Evolutionary conservation across 164 flowering plant species (phyloP), one percentile per base, ranked within the genome.

Genomic region (Chimonanthus salicifolius): DNA sequence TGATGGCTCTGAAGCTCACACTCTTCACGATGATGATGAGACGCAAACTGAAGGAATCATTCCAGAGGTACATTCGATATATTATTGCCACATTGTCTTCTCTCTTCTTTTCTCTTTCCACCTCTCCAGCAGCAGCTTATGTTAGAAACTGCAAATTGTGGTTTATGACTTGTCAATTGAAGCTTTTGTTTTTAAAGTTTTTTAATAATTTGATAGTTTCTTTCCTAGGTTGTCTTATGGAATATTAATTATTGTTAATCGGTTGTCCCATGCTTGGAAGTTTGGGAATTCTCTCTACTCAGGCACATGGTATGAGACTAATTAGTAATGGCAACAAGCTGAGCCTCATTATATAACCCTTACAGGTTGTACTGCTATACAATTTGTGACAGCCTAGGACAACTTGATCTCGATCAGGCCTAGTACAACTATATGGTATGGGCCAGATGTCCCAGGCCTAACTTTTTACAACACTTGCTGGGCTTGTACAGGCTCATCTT

Each of bases 21-120:
- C 50, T 67, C 60, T 72, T 54, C 73, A 70, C 15, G 54, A 64
- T 58, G 74, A 77, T 65, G 81, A 81, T 48, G 77, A 74, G 47
- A 49, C 49, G 70, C 18, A 64, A 64, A 67, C 50, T 50, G 81
- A 80, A 76, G 78, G 77, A 18, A 63, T 60, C 49, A 73, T 69
- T 18, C 47, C 68, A 20, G 50, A 60, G 87, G 90, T 87, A 80
- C 4, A 78, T 68, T 67, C 33, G 50, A 20, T 62, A 20, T 9
- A 47, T 21, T 44, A 44, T 11, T 44, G 47, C 68, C 68, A 8
- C n/a, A 4, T 16, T 4, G 13, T 66, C 18, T 66, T 45, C 15
- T 45, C 4, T 66, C 15, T 66, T 66, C 5, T 9, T 9, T 9
- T 66, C 16, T 5, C 8, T 33, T 63, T n/a, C 2, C 21, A 10